Conservation (phyloP, 345 rosid species). For the Psidium guajava region DNA sequence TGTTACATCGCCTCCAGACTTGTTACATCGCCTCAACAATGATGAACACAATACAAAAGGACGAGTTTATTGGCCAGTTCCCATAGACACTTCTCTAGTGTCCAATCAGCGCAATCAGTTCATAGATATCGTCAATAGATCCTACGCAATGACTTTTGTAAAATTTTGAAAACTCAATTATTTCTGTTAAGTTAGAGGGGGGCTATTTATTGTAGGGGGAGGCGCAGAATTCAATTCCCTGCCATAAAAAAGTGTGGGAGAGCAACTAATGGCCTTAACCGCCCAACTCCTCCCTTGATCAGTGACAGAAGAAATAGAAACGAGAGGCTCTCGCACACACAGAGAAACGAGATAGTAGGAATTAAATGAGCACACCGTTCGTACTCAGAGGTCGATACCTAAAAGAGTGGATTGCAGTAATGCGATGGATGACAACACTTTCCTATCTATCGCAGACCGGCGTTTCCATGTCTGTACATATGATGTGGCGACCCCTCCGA, state of each 20-base stretch:
- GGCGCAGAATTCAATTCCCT: constrained; percentile 12
- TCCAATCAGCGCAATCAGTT: neutral
- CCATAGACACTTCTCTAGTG: neutral
- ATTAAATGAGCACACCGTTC: neutral
- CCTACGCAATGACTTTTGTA: neutral
- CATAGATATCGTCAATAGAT: neutral
- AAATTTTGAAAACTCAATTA: neutral
- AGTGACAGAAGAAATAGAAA: neutral
- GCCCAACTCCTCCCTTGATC: neutral
- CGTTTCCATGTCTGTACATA: neutral
- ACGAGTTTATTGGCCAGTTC: neutral
- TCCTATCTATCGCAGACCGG: neutral
- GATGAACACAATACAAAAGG: too few relatives aligned
- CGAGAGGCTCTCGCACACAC: neutral
- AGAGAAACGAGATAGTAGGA: neutral
- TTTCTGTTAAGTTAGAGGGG: neutral
- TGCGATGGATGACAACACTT: neutral
- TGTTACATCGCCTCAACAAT: neutral
- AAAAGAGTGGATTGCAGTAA: neutral
- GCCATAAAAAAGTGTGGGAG: constrained; percentile 3
- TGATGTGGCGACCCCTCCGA: neutral
- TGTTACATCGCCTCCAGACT: neutral
- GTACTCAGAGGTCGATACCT: neutral
- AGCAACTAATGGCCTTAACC: constrained; percentile 5
- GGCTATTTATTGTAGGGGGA: neutral